Conservation (phyloP, 2,329 filamentous ascomycete species). For the Raffaelea albimanens region DNA sequence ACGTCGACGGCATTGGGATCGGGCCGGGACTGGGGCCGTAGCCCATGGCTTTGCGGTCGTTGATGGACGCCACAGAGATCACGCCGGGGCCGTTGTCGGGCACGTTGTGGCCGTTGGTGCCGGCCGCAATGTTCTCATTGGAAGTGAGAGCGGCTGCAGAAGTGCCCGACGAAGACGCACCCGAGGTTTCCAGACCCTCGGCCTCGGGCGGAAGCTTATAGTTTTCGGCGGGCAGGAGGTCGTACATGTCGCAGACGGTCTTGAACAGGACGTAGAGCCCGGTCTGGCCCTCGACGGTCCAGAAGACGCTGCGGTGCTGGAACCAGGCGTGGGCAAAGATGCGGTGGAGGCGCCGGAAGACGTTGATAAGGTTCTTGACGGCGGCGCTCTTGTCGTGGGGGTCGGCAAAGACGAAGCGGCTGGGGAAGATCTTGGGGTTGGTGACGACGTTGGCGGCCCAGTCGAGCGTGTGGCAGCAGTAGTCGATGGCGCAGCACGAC, state of each 20-base stretch:
- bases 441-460: slow-evolving; percentile 95
- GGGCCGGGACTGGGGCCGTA: not conserved
- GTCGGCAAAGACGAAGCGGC: slow-evolving; percentile 55
- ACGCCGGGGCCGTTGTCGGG: slow-evolving; percentile 6
- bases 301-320: slow-evolving; percentile 90
- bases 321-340: slow-evolving; percentile 99
- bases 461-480: slow-evolving; percentile 96
- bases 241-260: slow-evolving; percentile 87
- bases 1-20: not conserved
- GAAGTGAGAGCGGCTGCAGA: slow-evolving; percentile 10
- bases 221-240: slow-evolving; percentile 82
- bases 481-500: slow-evolving; percentile 95
- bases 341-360: slow-evolving; percentile 86
- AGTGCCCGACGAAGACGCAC: not conserved
- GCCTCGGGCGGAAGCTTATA: slow-evolving; percentile 93
- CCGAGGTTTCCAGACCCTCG: slow-evolving; percentile 53
- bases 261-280: slow-evolving; percentile 96
- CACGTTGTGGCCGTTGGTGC: slow-evolving; percentile 1
- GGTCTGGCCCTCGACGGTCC: slow-evolving; percentile 83
- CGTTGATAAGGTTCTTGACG: slow-evolving; percentile 81
- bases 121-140: not conserved
- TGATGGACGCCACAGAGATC: slow-evolving; percentile 7
- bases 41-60: slow-evolving; percentile 8
- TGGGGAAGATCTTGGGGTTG: slow-evolving; percentile 90
- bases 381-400: slow-evolving; percentile 53